Evolutionary conservation across 805 yeast species (phyloP).

Genomic region (Torulaspora franciscae): DNA sequence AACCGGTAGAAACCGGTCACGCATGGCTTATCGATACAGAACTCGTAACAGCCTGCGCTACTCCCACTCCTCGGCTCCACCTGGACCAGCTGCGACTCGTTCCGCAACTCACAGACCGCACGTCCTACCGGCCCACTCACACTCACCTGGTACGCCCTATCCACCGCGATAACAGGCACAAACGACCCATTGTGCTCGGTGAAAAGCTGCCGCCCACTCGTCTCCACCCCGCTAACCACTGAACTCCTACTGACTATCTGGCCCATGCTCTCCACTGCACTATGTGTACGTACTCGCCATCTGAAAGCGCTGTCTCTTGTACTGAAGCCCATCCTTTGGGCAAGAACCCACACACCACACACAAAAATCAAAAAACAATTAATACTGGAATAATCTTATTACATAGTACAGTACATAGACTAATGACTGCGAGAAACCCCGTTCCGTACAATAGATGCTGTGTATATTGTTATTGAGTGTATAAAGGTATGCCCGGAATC

Average conservation of each 20-base stretch:
- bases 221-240: background rate
- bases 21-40: slow-evolving; percentile 1
- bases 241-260: slow-evolving; percentile 9
- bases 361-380: background rate
- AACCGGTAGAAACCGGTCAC: slow-evolving; percentile 4
- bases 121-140: background rate
- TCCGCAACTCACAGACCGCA: background rate
- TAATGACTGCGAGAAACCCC: background rate
- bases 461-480: background rate
- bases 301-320: background rate
- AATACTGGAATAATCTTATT: background rate
- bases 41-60: background rate
- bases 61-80: background rate
- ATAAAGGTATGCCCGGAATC: slow-evolving; percentile 2
- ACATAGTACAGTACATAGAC: background rate
- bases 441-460: slow-evolving; percentile 2
- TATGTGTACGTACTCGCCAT: background rate
- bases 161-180: background rate
- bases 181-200: slow-evolving; percentile 4
- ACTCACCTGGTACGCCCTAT: background rate
- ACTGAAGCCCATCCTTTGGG: background rate
- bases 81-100: background rate
- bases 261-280: slow-evolving; percentile 7
- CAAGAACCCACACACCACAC: background rate
- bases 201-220: slow-evolving; percentile 3